A percentile compares a stretch with the other conserved stretches of the same genome.
Conservation (phyloP, 2,329 filamentous ascomycete genomes). For the Endocalyx cinctus region DNA sequence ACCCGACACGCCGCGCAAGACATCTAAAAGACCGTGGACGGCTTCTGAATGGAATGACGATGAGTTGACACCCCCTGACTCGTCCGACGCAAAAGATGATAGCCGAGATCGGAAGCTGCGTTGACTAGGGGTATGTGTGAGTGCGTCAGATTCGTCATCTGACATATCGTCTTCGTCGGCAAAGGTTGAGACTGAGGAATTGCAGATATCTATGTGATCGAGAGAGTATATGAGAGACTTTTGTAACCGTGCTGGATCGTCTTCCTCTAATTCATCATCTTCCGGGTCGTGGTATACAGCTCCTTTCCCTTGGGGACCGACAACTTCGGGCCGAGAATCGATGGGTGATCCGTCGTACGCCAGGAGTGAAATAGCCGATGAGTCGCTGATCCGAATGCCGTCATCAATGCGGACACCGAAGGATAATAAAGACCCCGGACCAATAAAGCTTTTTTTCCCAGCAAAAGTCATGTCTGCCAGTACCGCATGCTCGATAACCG, state of each 20-base stretch:
- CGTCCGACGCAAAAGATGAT: conserved; percentile 69
- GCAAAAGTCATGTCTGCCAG: conserved; percentile 69
- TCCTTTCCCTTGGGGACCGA: conserved; percentile 48
- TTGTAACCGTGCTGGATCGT: conserved; percentile 48
- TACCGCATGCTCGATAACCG: conserved; percentile 66
- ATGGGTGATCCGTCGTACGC: conserved; percentile 32
- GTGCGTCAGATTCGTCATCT: conserved; percentile 58
- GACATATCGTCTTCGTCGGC: conserved; percentile 63
- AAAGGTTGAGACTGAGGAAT: conserved; percentile 52
- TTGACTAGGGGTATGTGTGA: conserved; percentile 40
- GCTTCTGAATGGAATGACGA: conserved; percentile 80
- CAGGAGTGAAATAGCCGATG: conserved; percentile 33
- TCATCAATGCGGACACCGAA: conserved; percentile 71
- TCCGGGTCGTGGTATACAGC: conserved; percentile 42
- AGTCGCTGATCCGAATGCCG: conserved; percentile 40
- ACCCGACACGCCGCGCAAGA: conserved; percentile 66
- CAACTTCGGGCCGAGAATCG: conserved; percentile 37
- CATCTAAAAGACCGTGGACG: conserved; percentile 79
- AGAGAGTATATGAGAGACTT: conserved; percentile 52
- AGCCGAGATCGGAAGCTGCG: conserved; percentile 64
- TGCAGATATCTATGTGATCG: conserved; percentile 47
- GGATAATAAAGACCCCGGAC: conserved; percentile 72
- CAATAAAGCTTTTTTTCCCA: conserved; percentile 65
- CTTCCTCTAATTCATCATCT: conserved; percentile 45
- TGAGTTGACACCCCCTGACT: conserved; percentile 55